These are phyloP conservation scores for Tylopilus vinaceipallidus DNA, from an alignment of 768 basidiomycete species.

Conservation along the genomic window DNA sequence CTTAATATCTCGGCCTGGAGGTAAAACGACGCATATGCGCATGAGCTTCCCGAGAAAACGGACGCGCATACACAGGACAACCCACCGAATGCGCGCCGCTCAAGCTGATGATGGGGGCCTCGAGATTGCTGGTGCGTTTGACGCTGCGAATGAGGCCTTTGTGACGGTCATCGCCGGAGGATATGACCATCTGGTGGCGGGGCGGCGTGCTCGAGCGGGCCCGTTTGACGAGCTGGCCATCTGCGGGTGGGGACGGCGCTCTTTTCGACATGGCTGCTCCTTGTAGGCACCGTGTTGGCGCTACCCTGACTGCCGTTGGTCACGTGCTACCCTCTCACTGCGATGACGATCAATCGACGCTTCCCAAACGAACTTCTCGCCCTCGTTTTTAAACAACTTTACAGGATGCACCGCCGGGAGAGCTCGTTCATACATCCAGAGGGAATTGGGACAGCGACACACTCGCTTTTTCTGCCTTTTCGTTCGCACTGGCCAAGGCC, in stretches of 20 bases:
- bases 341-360: too few species aligned
- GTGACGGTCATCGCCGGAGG: conserved; percentile 65
- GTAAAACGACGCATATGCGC: background rate
- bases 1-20: conserved; percentile 80
- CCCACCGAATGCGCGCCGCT: conserved; percentile 83
- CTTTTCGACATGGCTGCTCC: conserved; percentile 74
- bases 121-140: conserved; percentile 88
- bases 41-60: background rate
- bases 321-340: too few species aligned
- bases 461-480: too few species aligned
- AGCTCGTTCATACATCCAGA: too few species aligned
- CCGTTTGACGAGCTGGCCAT: conserved; percentile 61
- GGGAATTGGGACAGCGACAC: too few species aligned
- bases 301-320: too few species aligned
- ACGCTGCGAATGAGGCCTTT: conserved; percentile 83
- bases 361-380: too few species aligned
- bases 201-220: conserved; percentile 48
- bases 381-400: too few species aligned
- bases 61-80: too few species aligned
- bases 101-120: conserved; percentile 92
- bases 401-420: too few species aligned
- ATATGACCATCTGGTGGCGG: conserved; percentile 72
- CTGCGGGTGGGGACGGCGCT: conserved; percentile 51
- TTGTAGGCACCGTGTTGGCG: background rate
- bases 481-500: too few species aligned